phyloP scores from a whole-genome alignment of 768 basidiomycete species.

The Tubosaeta sp. region DNA sequence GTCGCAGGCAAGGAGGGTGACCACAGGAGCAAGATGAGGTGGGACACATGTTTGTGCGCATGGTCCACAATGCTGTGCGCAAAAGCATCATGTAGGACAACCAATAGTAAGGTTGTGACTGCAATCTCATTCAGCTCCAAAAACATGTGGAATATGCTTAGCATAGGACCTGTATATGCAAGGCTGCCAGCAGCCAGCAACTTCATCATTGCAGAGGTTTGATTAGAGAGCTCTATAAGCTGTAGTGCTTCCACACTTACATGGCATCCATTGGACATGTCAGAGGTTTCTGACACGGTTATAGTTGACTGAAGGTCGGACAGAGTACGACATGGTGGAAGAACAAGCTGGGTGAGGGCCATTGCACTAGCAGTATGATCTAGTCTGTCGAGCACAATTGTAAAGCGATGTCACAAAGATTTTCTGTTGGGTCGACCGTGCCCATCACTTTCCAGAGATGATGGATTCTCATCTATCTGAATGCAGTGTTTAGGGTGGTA shows the following conservation, averaged over 20 bases:
- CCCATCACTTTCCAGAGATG: slow-evolving; percentile 1
- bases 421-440: background rate
- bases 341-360: slow-evolving; percentile 82
- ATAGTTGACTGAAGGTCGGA: background rate
- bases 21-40: slow-evolving; percentile 87
- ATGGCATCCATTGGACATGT: background rate
- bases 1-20: slow-evolving; percentile 42
- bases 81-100: slow-evolving; percentile 75
- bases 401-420: slow-evolving; percentile 56
- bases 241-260: slow-evolving; percentile 74
- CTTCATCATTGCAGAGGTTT: slow-evolving; percentile 60
- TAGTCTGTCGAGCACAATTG: slow-evolving; percentile 83
- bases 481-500: slow-evolving; percentile 64
- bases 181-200: slow-evolving; percentile 62
- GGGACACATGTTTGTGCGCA: slow-evolving; percentile 52
- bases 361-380: slow-evolving; percentile 88
- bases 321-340: slow-evolving; percentile 28
- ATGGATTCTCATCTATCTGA: slow-evolving; percentile 31
- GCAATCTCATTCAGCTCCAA: slow-evolving; percentile 65
- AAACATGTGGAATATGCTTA: slow-evolving; percentile 73
- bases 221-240: slow-evolving; percentile 75
- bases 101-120: slow-evolving; percentile 59
- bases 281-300: too few species aligned
- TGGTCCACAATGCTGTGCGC: slow-evolving; percentile 65
- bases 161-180: slow-evolving; percentile 64